Evolutionary conservation across 2,329 filamentous ascomycete genomes (phyloP), one percentile per base, ranked within the genome.

Genomic region (Fusarium zealandicum): DNA sequence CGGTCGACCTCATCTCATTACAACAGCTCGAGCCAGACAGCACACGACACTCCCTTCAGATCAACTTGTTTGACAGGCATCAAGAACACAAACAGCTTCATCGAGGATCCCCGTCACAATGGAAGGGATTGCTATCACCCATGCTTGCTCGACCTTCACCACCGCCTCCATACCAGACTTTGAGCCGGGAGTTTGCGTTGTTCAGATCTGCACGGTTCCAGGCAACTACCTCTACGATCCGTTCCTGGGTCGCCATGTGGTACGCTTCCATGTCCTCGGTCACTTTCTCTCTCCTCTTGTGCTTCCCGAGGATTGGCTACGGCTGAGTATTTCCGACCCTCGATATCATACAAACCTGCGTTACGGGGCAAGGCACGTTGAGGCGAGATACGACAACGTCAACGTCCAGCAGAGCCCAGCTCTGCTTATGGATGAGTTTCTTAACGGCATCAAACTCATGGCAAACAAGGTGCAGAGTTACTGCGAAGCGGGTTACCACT

Each of bases 301-400:
- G 18, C n/a, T 13, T 32, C 14, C 39, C 5, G 16, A 44, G 8
- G 25, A 43, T 9, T 37, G 14, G 25, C 22, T 50, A 8, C 39
- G 33, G 31, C 32, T 50, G 39, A 50, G 39, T 25, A 31, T 32
- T 17, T 50, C 47, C 17, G 14, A 50, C 8, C 47, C 47, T 28
- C 27, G 18, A 22, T 4, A n/a, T 3, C 39, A 50, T 31, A 18
- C 13, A 17, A 31, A 25, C 32, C 25, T 50, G 5, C 16, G 27
- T 1, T 50, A 44, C 3, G 47, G 47, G 9, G 40, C 33, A 32
- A 50, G 37, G 25, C 11, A 50, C 12, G 47, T 44, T 9, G 14
- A 22, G 3, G 39, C 25, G 16, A 13, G 25, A 17, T 17, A 12
- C 14, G 16, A 20, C 20, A 6, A 35, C 5, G 20, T 42, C 16